A percentile compares a stretch with the other conserved stretches of the same genome.
Conservation (phyloP, 164 flowering plant species). For the Euptelea pleiosperma region DNA sequence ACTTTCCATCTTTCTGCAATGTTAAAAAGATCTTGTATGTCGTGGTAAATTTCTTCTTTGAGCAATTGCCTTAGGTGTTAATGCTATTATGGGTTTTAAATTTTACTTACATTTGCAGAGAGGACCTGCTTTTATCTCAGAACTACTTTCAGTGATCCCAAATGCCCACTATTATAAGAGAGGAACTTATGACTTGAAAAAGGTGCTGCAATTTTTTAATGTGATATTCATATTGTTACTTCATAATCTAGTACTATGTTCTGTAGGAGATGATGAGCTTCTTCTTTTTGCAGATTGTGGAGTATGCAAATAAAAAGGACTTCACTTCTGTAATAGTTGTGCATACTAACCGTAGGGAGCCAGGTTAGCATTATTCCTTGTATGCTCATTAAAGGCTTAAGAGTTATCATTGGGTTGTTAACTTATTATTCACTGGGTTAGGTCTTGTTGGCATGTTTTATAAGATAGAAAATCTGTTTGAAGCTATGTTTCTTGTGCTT, state of each 20-base stretch:
- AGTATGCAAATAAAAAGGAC: slow-evolving; percentile 75
- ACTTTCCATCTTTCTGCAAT: not conserved
- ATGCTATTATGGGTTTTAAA: not conserved
- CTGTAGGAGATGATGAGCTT: not conserved
- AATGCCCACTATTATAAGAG: slow-evolving; percentile 82
- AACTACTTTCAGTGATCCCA: slow-evolving; percentile 77
- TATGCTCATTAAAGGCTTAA: not conserved
- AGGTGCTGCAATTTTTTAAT: slow-evolving; percentile 37
- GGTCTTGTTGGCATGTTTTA: too few relatives aligned
- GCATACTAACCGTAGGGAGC: slow-evolving; percentile 89
- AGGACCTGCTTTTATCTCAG: slow-evolving; percentile 83
- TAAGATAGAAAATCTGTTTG: too few relatives aligned
- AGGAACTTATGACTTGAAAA: slow-evolving; percentile 95
- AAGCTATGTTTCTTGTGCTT: too few relatives aligned
- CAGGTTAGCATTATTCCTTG: slow-evolving; percentile 45
- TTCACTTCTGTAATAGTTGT: slow-evolving; percentile 85
- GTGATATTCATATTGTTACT: not conserved
- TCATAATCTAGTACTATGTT: not conserved
- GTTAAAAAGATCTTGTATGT: not conserved
- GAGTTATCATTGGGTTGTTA: not conserved
- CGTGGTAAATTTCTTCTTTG: not conserved
- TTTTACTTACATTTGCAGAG: slow-evolving; percentile 49
- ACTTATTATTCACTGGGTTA: too few relatives aligned
- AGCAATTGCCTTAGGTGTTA: slow-evolving; percentile 3
- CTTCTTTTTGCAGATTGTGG: slow-evolving; percentile 57